Evolutionary conservation across 495 filamentous ascomycete species (phyloP).

Genomic region (Glonium stellatum): DNA sequence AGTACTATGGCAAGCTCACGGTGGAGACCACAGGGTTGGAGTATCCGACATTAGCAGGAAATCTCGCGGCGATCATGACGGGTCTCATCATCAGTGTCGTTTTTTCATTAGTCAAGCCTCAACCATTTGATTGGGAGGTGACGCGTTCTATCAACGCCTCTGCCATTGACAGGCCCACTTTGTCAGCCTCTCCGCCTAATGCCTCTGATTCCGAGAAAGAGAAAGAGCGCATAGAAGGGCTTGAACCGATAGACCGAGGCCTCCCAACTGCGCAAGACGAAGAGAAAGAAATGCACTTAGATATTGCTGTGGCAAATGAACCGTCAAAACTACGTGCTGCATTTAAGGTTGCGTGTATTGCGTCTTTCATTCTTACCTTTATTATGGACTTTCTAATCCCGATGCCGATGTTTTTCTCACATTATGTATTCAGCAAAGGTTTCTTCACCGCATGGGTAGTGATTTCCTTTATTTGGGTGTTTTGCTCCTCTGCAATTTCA

Average conservation of each 20-base stretch:
- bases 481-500: slow-evolving; percentile 9
- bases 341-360: slow-evolving; percentile 26
- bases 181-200: background rate
- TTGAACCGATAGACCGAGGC: background rate
- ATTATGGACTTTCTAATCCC: slow-evolving; percentile 31
- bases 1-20: slow-evolving; percentile 23
- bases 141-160: slow-evolving; percentile 32
- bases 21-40: slow-evolving; percentile 24
- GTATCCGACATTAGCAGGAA: slow-evolving; percentile 36
- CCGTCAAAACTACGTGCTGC: slow-evolving; percentile 16
- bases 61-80: slow-evolving; percentile 31
- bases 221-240: background rate
- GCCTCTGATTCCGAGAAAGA: slow-evolving; percentile 5
- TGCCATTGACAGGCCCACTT: slow-evolving; percentile 1
- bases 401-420: slow-evolving; percentile 31
- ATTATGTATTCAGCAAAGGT: slow-evolving; percentile 28
- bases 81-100: slow-evolving; percentile 30
- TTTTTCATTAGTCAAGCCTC: slow-evolving; percentile 31
- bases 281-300: slow-evolving; percentile 16
- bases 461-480: slow-evolving; percentile 29
- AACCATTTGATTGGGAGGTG: slow-evolving; percentile 33
- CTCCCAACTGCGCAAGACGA: slow-evolving; percentile 14
- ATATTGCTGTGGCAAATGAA: slow-evolving; percentile 8
- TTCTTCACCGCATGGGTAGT: slow-evolving; percentile 28
- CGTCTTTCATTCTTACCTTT: slow-evolving; percentile 23